These are phyloP conservation scores for Apiosordaria backusii DNA, from an alignment of 495 filamentous ascomycete species.

Conservation along the genomic window DNA sequence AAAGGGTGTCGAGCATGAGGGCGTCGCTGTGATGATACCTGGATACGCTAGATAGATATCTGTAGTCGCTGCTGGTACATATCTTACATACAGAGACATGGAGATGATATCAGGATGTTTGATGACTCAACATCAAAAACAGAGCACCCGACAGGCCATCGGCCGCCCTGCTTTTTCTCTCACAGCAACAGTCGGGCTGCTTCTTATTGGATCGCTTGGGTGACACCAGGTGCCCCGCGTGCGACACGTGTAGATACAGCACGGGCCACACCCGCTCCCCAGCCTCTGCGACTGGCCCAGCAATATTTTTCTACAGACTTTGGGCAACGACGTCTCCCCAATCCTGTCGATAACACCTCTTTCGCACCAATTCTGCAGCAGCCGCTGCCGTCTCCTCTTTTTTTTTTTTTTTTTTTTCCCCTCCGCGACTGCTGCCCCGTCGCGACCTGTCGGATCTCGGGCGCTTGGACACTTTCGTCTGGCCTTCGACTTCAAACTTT, in stretches of 20 bases:
- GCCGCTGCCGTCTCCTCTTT: background rate
- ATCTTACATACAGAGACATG: too few relatives aligned
- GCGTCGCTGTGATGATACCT: too few relatives aligned
- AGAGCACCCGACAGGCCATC: background rate
- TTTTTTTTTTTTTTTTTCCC: background rate
- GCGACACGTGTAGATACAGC: slow-evolving; percentile 6
- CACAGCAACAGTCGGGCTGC: background rate
- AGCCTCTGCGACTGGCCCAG: background rate
- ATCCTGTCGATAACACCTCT: background rate
- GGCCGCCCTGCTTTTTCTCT: slow-evolving; percentile 5
- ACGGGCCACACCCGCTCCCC: slow-evolving; percentile 5
- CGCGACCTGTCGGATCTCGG: background rate
- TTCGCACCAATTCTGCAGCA: background rate
- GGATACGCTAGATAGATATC: too few relatives aligned
- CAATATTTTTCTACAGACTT: slow-evolving; percentile 5
- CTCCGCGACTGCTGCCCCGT: background rate
- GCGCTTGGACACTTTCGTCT: background rate
- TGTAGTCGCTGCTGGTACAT: too few relatives aligned
- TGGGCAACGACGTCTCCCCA: background rate
- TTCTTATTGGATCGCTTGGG: background rate
- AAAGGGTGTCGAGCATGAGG: too few relatives aligned
- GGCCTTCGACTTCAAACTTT: background rate
- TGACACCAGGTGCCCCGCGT: slow-evolving; percentile 2
- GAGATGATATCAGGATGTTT: too few relatives aligned
- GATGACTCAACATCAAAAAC: background rate